Percentiles rank a stretch among this genome's conserved stretches.
Evolutionary conservation across 805 yeast species (phyloP).

Genomic region (Wilhelminamyces savonicus): DNA sequence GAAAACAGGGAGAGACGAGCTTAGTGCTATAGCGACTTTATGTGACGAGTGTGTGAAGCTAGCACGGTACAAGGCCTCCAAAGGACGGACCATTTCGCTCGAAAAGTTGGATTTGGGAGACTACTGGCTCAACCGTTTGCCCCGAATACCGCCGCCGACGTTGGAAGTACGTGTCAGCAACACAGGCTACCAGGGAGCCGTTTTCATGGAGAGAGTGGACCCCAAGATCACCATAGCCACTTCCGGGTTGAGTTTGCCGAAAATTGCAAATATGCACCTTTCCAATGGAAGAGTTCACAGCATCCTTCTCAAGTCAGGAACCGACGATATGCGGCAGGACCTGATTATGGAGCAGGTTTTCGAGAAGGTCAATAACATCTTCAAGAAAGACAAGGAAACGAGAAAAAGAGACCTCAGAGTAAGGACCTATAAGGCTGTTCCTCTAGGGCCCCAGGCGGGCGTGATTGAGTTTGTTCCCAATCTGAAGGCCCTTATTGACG

Average conservation of each 20-base stretch:
- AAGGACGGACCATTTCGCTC: conserved; percentile 24
- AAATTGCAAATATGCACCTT: conserved; percentile 52
- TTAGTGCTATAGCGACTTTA: conserved; percentile 43
- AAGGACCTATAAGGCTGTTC: conserved; percentile 84
- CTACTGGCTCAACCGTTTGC: conserved; percentile 48
- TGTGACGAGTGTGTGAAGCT: conserved; percentile 46
- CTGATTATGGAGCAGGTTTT: conserved; percentile 98
- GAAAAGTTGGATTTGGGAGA: conserved; percentile 34
- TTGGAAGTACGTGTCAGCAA: conserved; percentile 35
- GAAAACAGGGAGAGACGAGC: conserved; percentile 9
- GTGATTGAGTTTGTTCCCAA: conserved; percentile 83
- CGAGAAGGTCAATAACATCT: conserved; percentile 68
- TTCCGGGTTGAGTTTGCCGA: conserved; percentile 85
- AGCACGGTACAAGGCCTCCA: conserved; percentile 40
- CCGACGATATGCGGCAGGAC: conserved; percentile 92
- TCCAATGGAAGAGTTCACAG: conserved; percentile 55
- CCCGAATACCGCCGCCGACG: conserved; percentile 67
- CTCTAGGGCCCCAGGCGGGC: conserved; percentile 84
- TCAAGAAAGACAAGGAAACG: conserved; percentile 50
- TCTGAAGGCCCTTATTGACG: conserved; percentile 65
- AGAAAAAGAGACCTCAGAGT: conserved; percentile 53
- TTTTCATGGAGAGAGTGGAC: conserved; percentile 42
- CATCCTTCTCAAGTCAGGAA: conserved; percentile 73
- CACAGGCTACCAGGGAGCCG: conserved; percentile 40
- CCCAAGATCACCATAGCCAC: conserved; percentile 53